Percentiles rank a stretch among this genome's conserved stretches.
Conservation (phyloP, 441 rosid genomes). For the Geranium incanum region DNA sequence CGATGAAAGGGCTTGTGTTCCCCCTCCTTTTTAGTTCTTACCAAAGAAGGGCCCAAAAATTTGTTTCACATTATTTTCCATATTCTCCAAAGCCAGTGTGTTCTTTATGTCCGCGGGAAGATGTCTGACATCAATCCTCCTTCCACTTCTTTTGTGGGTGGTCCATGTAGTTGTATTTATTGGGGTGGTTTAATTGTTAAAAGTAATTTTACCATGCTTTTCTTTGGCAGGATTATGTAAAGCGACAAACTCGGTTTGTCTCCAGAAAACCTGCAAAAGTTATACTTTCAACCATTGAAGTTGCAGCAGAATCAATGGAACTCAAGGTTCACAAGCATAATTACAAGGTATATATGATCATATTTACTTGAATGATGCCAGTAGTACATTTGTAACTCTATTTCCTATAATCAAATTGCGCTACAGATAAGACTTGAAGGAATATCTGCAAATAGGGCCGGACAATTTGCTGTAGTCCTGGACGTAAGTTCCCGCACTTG, state of each 20-base stretch:
- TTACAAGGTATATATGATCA: conserved; percentile 51
- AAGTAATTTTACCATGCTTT: background rate
- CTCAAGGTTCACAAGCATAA: conserved; percentile 57
- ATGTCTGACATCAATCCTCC: background rate
- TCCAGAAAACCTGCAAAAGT: conserved; percentile 59
- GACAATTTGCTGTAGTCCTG: conserved; percentile 67
- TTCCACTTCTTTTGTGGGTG: background rate
- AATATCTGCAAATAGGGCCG: conserved; percentile 40
- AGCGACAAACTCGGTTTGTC: conserved; percentile 82
- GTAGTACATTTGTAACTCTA: background rate
- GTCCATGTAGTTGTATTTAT: background rate
- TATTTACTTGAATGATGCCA: background rate
- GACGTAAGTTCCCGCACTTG: conserved; percentile 40
- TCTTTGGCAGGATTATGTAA: conserved; percentile 57
- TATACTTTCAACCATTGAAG: conserved; percentile 58
- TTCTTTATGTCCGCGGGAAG: background rate
- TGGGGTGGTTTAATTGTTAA: background rate
- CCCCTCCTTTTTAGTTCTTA: background rate
- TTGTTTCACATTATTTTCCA: background rate
- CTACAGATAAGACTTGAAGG: conserved; percentile 81
- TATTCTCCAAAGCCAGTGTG: background rate
- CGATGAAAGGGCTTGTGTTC: background rate
- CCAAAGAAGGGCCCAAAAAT: background rate
- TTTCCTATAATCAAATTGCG: conserved; percentile 4
- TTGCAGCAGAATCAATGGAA: conserved; percentile 57